Percentiles rank a stretch among this genome's conserved stretches.
Evolutionary conservation across 1,284 basidiomycete genomes (phyloP).

Genomic region (Peniophora sp.): DNA sequence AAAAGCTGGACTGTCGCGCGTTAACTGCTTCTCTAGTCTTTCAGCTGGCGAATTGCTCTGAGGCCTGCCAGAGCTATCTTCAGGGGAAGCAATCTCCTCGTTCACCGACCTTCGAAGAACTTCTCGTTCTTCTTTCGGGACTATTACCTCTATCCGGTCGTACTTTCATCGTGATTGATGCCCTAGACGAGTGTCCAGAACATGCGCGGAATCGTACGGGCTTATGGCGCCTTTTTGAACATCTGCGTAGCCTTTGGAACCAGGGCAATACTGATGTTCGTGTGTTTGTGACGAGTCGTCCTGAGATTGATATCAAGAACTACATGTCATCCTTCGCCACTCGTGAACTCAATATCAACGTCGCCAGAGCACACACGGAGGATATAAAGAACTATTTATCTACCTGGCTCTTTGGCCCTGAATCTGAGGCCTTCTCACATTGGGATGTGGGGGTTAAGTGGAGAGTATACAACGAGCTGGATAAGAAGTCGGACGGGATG

Average conservation of each 20-base stretch:
- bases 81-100: not conserved
- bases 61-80: not conserved
- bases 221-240: not conserved
- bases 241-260: not conserved
- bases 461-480: not conserved
- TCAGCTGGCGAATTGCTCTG: not conserved
- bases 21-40: not conserved
- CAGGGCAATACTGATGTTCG: not conserved
- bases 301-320: not conserved
- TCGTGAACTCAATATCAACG: not conserved
- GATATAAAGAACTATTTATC: not conserved
- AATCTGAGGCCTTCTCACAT: too few relatives aligned
- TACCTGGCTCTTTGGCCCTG: not conserved
- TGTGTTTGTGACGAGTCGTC: not conserved
- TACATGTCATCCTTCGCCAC: not conserved
- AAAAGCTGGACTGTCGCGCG: not conserved
- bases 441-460: not conserved
- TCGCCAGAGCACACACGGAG: not conserved
- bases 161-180: not conserved
- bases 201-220: not conserved
- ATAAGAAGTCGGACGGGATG: not conserved
- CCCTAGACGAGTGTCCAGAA: not conserved
- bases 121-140: not conserved
- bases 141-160: not conserved
- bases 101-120: not conserved